Evolutionary conservation across 345 rosid species (phyloP).

Genomic region (Leavenworthia alabamica): DNA sequence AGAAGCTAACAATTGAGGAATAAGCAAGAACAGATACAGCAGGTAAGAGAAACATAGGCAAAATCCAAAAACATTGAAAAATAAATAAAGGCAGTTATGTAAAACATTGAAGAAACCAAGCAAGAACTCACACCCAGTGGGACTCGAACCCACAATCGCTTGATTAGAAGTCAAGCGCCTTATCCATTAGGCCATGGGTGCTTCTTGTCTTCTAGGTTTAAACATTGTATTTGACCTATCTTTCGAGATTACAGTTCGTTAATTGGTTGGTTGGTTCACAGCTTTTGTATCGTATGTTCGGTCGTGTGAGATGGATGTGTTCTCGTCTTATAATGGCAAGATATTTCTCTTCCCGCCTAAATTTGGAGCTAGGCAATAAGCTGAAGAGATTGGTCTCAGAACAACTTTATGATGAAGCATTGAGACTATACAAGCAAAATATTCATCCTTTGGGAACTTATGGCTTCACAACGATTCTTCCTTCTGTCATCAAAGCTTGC

Average conservation of each 20-base stretch:
- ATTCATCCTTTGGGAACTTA: slow-evolving; percentile 33
- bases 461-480: slow-evolving; percentile 37
- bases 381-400: slow-evolving; percentile 34
- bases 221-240: background rate
- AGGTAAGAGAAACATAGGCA: too few relatives aligned
- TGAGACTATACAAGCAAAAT: slow-evolving; percentile 26
- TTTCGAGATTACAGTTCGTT: too few relatives aligned
- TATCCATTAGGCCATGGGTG: slow-evolving; percentile 38
- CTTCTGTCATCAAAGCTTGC: slow-evolving; percentile 48
- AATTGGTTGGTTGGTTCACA: too few relatives aligned
- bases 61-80: too few relatives aligned
- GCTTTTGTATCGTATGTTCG: too few relatives aligned
- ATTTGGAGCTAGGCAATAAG: slow-evolving; percentile 18
- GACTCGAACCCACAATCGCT: slow-evolving; percentile 34
- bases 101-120: too few relatives aligned
- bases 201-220: too few relatives aligned
- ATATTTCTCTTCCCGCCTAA: slow-evolving; percentile 4
- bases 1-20: too few relatives aligned
- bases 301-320: too few relatives aligned
- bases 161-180: slow-evolving; percentile 38
- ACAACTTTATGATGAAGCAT: slow-evolving; percentile 28
- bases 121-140: slow-evolving; percentile 33
- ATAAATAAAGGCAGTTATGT: too few relatives aligned
- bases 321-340: background rate
- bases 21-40: too few relatives aligned